Evolutionary conservation across 106 monocot genomes (phyloP), one percentile per base, ranked within the genome.

Genomic region (Dendrobium catenatum): DNA sequence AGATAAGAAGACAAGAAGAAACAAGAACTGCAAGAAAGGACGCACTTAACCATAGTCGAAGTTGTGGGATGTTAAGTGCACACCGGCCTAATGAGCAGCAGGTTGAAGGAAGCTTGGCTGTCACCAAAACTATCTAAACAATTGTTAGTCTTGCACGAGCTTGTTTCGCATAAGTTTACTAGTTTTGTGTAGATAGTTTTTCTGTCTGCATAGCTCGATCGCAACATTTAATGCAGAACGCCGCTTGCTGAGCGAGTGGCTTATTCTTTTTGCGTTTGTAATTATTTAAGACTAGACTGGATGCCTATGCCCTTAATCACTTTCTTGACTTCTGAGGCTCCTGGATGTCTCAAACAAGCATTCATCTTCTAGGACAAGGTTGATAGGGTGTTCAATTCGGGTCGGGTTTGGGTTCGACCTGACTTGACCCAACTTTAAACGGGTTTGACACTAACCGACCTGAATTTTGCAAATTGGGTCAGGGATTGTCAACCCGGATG

Each of bases 41-140:
- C 48, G 3, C 49, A 27, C 29, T 84, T 27, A 81, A n/a, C n/a
- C 80, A 42, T 87, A 68, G 76, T 76, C 9, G 49, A 76, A 76
- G 49, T 76, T 76, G 76, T 76, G 49, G 49, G n/a, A 76, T 42
- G 16, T 93, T 1, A 93, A 90, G 78, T 93, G 93, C 89, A 85
- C 82, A 93, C 90, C 70, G n/a, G n/a, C 96, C 93, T 15, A 88
- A n/a, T 93, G 89, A 92, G 90, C 81, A 86, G 85, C 81, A 83
- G 88, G 42, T 82, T 89, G 43, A 89, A 86, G 77, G n/a, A 96
- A 93, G 84, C 81, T 92, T n/a, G 93, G 94, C 40, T 96, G n/a
- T 93, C 83, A 88, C 91, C 70, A 93, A 88, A 85, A n/a, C 91
- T 95, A 68, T 93, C 91, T 37, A 90, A 70, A 83, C 92, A 42